Evolutionary conservation across 2,329 filamentous ascomycete genomes (phyloP).

Genomic region (Ophiosphaerella korrae): DNA sequence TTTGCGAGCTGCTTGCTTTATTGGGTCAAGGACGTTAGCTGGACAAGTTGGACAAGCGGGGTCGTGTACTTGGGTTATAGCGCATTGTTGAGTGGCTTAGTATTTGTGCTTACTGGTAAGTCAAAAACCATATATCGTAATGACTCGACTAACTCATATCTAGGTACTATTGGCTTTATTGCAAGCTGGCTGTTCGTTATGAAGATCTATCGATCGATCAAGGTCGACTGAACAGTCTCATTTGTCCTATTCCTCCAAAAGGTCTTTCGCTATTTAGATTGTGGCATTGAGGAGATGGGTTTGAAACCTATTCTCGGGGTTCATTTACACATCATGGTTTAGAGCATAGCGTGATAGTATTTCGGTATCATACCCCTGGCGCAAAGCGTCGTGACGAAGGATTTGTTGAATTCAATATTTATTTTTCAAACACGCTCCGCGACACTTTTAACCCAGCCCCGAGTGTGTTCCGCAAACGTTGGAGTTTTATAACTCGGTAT

Average conservation of each 20-base stretch:
- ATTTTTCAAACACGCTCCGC: no score
- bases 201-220: conserved; percentile 96
- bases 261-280: no score
- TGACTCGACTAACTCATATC: conserved; percentile 10
- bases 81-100: conserved; percentile 82
- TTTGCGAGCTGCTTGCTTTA: conserved; percentile 91
- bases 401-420: no score
- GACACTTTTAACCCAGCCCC: no score
- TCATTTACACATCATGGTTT: no score
- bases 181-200: conserved; percentile 92
- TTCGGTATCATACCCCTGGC: no score
- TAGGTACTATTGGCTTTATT: conserved; percentile 94
- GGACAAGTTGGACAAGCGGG: conserved; percentile 82
- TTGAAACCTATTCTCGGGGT: no score
- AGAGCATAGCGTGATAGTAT: no score
- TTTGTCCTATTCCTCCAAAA: neutral
- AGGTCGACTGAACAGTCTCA: conserved; percentile 73
- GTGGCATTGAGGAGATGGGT: no score
- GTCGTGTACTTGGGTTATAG: conserved; percentile 95
- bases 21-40: conserved; percentile 84
- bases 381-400: no score
- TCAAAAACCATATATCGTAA: neutral
- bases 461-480: no score
- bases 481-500: no score
- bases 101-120: conserved; percentile 93